Percentiles rank a stretch among this genome's conserved stretches.
These are phyloP conservation scores for Gossypium aridum DNA, from an alignment of 441 rosid species.

Conservation along the genomic window DNA sequence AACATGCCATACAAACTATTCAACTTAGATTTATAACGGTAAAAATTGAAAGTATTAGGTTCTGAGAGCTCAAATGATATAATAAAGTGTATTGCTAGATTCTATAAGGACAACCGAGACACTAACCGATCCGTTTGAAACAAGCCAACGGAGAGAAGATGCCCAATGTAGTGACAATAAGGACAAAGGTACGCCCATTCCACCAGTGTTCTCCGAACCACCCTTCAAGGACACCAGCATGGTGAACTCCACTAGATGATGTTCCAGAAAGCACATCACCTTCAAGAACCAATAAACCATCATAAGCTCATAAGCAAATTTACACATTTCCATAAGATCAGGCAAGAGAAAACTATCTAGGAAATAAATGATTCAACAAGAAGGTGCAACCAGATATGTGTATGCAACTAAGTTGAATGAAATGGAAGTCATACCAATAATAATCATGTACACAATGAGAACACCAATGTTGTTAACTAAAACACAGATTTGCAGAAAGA, in stretches of 20 bases:
- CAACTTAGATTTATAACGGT: neutral
- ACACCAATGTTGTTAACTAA: constrained; percentile 84
- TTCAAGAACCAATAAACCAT: constrained; percentile 23
- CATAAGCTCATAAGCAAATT: constrained; percentile 4
- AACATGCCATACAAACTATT: neutral
- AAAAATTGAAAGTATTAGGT: neutral
- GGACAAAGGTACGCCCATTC: constrained; percentile 70
- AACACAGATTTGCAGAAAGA: constrained; percentile 67
- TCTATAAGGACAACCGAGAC: neutral
- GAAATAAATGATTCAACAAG: neutral
- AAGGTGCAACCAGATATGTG: neutral
- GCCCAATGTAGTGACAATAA: constrained; percentile 64
- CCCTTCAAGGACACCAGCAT: constrained; percentile 88
- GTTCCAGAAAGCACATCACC: constrained; percentile 98
- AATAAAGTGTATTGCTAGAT: neutral
- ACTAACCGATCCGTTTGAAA: constrained; percentile 84
- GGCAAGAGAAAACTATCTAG: neutral
- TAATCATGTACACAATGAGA: constrained; percentile 95
- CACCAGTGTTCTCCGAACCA: constrained; percentile 99
- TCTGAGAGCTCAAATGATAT: neutral
- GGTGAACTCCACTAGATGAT: constrained; percentile 71
- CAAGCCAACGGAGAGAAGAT: constrained; percentile 85
- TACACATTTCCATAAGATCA: neutral
- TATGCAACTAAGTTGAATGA: neutral
- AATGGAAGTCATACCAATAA: constrained; percentile 56